Evolutionary conservation across 1,284 basidiomycete genomes (phyloP).

Genomic region (Irpex sp.): DNA sequence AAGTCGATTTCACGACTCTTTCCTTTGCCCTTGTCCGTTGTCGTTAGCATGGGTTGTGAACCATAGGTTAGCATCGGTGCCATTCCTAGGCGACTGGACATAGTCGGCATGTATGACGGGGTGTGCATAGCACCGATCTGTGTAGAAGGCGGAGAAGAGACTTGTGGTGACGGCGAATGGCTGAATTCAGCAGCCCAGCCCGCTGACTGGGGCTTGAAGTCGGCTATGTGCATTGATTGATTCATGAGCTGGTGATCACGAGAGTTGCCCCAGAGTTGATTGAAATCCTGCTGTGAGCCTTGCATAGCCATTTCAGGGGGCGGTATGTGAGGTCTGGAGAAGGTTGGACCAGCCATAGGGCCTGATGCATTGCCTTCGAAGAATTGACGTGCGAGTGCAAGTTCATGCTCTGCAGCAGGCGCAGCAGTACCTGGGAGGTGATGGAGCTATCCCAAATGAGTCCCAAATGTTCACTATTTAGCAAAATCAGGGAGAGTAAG

Average conservation of each 20-base stretch:
- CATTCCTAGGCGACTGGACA: slow-evolving; percentile 27
- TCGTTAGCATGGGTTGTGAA: slow-evolving; percentile 20
- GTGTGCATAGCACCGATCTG: slow-evolving; percentile 15
- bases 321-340: slow-evolving; percentile 29
- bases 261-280: slow-evolving; percentile 53
- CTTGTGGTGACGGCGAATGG: slow-evolving; percentile 9
- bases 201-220: slow-evolving; percentile 13
- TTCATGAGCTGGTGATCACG: slow-evolving; percentile 18
- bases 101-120: slow-evolving; percentile 32
- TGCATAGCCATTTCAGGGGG: slow-evolving; percentile 36
- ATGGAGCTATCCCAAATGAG: slow-evolving; percentile 48
- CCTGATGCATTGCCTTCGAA: slow-evolving; percentile 49
- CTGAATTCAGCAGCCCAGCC: slow-evolving; percentile 31
- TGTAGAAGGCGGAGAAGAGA: not conserved
- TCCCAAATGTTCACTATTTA: not conserved
- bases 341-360: slow-evolving; percentile 22
- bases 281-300: slow-evolving; percentile 33
- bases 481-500: not conserved
- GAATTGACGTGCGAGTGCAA: slow-evolving; percentile 75
- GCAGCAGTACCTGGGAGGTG: slow-evolving; percentile 60
- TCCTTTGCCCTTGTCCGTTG: slow-evolving; percentile 59
- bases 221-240: slow-evolving; percentile 7
- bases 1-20: slow-evolving; percentile 76
- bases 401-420: slow-evolving; percentile 54
- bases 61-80: slow-evolving; percentile 26